A percentile compares a stretch with the other conserved stretches of the same genome.
phyloP scores from a whole-genome alignment of 768 basidiomycete species.

The Suillus ampliporus region DNA sequence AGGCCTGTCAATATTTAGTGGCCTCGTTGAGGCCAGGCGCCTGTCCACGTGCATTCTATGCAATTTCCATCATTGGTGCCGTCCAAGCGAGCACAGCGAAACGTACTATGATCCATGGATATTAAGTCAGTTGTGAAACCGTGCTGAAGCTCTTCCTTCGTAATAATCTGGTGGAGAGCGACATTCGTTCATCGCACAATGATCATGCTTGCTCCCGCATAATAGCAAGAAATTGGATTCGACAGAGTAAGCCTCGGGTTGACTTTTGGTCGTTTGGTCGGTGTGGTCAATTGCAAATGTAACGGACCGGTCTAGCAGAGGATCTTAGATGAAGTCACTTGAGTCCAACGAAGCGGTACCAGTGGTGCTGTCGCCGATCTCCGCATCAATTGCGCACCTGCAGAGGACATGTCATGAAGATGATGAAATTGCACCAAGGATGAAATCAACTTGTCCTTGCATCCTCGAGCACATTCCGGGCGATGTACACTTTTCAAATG shows the following conservation, averaged over 20 bases:
- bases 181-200: not conserved
- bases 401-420: not conserved
- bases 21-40: slow-evolving; percentile 6
- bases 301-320: not conserved
- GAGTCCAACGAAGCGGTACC: not conserved
- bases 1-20: not conserved
- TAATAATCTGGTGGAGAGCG: not conserved
- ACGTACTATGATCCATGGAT: not conserved
- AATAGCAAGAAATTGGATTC: not conserved
- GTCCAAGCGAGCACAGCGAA: not conserved
- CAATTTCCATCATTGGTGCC: not conserved
- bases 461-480: no score
- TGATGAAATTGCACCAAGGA: not conserved
- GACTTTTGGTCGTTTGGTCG: not conserved
- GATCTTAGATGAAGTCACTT: not conserved
- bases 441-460: not conserved
- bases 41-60: not conserved
- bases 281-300: not conserved
- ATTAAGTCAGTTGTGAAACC: not conserved
- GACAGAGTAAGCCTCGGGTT: not conserved
- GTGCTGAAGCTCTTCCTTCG: not conserved
- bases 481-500: not conserved
- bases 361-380: no score
- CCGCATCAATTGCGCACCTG: not conserved
- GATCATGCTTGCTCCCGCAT: not conserved